Evolutionary conservation across 768 basidiomycete species (phyloP).

Genomic region (Cyclocybe cylindracea): DNA sequence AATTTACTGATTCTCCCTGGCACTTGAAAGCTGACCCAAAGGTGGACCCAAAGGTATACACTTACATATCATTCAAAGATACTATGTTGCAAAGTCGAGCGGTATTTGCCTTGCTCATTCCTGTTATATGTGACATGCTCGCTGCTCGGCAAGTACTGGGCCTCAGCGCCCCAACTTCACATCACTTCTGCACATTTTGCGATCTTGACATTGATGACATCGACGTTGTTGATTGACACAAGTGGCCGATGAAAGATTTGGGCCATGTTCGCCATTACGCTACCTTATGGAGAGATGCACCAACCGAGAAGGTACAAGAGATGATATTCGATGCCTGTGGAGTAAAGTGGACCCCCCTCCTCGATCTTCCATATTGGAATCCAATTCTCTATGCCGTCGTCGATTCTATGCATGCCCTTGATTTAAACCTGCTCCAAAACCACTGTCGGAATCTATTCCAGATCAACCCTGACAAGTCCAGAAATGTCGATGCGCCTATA

Average conservation of each 20-base stretch:
- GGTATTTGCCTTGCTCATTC: no score
- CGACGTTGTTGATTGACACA: no score
- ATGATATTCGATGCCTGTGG: constrained; percentile 20
- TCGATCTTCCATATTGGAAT: constrained; percentile 16
- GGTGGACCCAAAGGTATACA: no score
- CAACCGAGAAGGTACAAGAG: constrained; percentile 9
- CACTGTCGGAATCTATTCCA: constrained; percentile 18
- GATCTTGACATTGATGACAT: constrained; percentile 1
- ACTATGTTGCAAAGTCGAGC: no score
- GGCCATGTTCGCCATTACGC: no score
- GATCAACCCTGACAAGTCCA: constrained; percentile 14
- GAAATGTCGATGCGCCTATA: constrained; percentile 16
- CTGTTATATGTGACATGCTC: no score
- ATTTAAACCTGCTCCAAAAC: constrained; percentile 14
- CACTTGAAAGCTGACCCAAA: no score
- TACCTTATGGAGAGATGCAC: constrained; percentile 19
- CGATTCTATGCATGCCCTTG: constrained; percentile 16
- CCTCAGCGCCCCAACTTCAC: no score
- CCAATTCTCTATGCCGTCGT: constrained; percentile 10
- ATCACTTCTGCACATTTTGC: neutral
- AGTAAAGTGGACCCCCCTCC: constrained; percentile 29
- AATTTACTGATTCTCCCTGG: no score
- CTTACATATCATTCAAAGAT: no score
- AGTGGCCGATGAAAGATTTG: no score
- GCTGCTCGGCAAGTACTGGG: no score